Evolutionary conservation across 345 rosid species (phyloP), one percentile per base, ranked within the genome.

Genomic region (Lumnitzera littorea): DNA sequence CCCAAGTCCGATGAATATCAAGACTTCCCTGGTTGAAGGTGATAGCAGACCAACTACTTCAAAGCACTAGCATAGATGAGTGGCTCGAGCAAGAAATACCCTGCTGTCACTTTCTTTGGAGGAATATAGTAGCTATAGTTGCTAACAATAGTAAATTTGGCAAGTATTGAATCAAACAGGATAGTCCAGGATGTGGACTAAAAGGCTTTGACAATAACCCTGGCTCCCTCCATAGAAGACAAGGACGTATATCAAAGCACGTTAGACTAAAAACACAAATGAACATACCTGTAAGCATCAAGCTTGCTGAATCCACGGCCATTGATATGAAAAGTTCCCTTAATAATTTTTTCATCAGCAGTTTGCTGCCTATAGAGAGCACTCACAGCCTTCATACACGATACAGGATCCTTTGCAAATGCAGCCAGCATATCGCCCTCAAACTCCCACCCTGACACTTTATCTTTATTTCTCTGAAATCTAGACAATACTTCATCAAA

Each of bases 361-460:
- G 90, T 86, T 69, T 86, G 96, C 61, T 78, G 80, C 52, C 87
- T 61, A 60, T 80, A 86, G 13, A 88, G 74, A 53, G 85, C 96
- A 61, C 95, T 86, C 24, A 86, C 96, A 49, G 95, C 96, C 67
- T 68, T 86, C 91, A 88, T 84, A 73, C 97, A 91, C 15, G 84
- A 79, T 67, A 81, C 79, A 2, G 58, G 71, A 55, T 82, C 84
- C 74, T 88, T 88, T 24, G 81, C 88, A 16, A 91, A 86, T 61
- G 71, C 85, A 13, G 96, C 76, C 11, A 81, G 85, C 90, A 91
- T 80, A 29, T 88, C 88, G 24, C 72, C 88, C 69, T 84, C 84
- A 20, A 62, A 74, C 52, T 79, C 71, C 96, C 91, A 84, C 65
- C 69, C 75, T 13, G 24, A 57, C 27, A 68, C 70, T 3, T 15